Conservation (phyloP, 345 rosid species). For the Clausena lansium region DNA sequence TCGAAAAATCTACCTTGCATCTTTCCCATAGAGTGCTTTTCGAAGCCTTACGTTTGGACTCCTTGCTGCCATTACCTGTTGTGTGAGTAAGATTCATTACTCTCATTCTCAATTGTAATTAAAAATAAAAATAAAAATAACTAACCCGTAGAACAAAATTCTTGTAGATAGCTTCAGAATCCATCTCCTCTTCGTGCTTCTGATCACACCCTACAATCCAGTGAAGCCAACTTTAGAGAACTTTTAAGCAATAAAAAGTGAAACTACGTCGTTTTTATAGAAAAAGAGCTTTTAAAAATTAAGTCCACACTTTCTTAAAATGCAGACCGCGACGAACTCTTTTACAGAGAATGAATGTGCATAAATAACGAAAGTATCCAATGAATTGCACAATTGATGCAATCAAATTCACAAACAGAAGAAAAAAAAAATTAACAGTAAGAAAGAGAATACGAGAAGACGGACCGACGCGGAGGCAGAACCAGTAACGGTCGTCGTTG, state of each 20-base stretch:
- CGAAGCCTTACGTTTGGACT: slow-evolving; percentile 80
- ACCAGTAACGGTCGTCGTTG: slow-evolving; percentile 85
- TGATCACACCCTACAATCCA: slow-evolving; percentile 77
- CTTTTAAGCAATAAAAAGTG: neutral
- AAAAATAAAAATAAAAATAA: slow-evolving; percentile 9
- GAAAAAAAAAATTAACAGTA: no score
- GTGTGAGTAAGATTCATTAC: slow-evolving; percentile 8
- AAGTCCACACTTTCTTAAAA: neutral
- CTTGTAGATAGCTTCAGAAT: slow-evolving; percentile 77
- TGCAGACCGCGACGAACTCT: neutral
- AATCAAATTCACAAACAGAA: no score
- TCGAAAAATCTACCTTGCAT: slow-evolving; percentile 36
- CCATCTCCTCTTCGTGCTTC: slow-evolving; percentile 89
- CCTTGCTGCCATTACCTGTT: slow-evolving; percentile 94
- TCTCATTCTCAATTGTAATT: slow-evolving; percentile 9
- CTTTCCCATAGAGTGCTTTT: slow-evolving; percentile 52
- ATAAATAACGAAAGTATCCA: neutral
- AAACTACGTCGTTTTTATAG: neutral
- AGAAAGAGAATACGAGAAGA: slow-evolving; percentile 3
- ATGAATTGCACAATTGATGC: neutral
- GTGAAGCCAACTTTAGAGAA: neutral
- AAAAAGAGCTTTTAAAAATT: neutral
- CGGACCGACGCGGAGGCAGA: slow-evolving; percentile 84
- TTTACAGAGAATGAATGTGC: neutral
- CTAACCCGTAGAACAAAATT: slow-evolving; percentile 87